Conservation (phyloP, 2,329 filamentous ascomycete genomes). For the Talaromyces sp. region DNA sequence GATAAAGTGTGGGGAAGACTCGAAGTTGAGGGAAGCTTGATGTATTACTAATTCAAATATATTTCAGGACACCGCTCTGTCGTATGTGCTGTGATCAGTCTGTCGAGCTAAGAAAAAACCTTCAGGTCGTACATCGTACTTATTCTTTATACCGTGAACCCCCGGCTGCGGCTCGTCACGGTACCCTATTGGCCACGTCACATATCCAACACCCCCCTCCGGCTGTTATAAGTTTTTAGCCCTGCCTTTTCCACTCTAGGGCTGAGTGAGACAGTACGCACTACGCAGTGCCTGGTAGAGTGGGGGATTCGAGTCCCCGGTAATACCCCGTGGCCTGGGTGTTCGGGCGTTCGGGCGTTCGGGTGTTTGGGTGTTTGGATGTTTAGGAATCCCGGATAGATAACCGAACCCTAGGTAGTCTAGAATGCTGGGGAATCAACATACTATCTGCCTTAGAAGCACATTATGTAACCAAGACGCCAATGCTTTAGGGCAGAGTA, state of each 20-base stretch:
- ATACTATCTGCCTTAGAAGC: neutral
- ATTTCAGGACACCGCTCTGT: too few species aligned
- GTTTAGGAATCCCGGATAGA: neutral
- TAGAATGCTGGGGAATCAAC: neutral
- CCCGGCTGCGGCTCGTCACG: too few species aligned
- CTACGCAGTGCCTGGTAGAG: neutral
- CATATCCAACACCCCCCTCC: too few species aligned
- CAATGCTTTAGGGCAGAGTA: neutral
- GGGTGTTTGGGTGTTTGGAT: neutral
- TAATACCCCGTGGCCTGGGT: too few species aligned
- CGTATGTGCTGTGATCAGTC: too few species aligned
- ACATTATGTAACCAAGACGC: neutral
- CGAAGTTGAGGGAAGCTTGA: neutral
- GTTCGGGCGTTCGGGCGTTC: neutral
- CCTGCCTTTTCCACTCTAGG: too few species aligned
- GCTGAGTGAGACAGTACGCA: too few species aligned
- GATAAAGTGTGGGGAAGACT: neutral
- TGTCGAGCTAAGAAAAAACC: too few species aligned
- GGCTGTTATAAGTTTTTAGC: too few species aligned
- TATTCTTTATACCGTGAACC: too few species aligned
- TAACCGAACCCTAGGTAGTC: neutral
- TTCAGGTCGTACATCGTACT: too few species aligned
- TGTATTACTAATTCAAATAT: neutral
- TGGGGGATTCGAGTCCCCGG: neutral
- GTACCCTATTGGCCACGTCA: too few species aligned